Conservation (phyloP, 148 eudicot species). For the Camellia japonica region DNA sequence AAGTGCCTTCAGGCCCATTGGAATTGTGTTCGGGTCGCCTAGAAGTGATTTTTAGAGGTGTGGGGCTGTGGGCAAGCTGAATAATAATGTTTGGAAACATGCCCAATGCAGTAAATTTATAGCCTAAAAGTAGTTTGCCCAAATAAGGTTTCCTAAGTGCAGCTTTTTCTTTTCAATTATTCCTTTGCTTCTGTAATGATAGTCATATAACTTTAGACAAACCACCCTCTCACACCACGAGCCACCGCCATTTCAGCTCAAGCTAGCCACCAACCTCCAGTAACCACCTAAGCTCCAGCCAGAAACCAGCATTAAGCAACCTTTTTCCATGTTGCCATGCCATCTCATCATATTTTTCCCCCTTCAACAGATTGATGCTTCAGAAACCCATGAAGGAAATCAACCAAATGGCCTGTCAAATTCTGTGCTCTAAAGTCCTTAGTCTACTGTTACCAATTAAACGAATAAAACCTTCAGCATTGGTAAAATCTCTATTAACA, state of each 20-base stretch:
- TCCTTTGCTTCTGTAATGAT: too few species aligned
- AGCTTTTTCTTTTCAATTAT: too few species aligned
- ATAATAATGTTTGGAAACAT: too few species aligned
- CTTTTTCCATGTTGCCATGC: neutral
- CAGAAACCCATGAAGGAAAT: neutral
- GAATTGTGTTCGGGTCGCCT: neutral
- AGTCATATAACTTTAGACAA: too few species aligned
- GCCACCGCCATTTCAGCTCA: too few species aligned
- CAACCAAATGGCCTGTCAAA: too few species aligned
- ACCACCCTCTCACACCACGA: too few species aligned
- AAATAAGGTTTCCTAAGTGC: neutral
- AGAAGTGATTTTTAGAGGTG: neutral
- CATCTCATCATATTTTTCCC: neutral
- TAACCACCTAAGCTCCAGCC: neutral
- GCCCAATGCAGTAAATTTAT: neutral
- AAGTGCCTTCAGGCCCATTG: neutral
- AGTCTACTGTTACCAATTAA: too few species aligned
- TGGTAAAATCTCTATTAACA: too few species aligned
- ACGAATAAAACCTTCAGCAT: too few species aligned
- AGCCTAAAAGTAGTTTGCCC: neutral
- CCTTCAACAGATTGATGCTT: neutral
- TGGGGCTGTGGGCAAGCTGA: neutral
- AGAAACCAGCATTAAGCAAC: neutral
- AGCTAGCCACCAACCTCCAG: too few species aligned
- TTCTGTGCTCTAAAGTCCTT: too few species aligned